Conservation (phyloP, 441 rosid species). For the Sinapis alba region DNA sequence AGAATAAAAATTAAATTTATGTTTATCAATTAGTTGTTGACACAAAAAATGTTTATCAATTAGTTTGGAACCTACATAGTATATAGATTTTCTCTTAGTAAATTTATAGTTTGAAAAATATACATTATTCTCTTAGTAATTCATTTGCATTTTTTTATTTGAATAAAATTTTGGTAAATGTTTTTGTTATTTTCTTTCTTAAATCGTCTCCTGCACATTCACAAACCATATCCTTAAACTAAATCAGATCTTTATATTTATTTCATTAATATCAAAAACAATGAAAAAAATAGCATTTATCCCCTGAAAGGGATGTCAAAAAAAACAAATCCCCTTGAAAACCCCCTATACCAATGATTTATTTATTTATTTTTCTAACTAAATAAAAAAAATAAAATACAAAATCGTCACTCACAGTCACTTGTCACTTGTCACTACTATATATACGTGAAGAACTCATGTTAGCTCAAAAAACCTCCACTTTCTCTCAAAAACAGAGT, state of each 20-base stretch:
- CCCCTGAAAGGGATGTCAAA: no score
- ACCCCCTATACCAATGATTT: not conserved
- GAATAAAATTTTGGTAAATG: not conserved
- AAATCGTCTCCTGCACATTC: constrained; percentile 11
- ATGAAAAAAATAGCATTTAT: no score
- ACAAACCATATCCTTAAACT: constrained; percentile 10
- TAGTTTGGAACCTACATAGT: constrained; percentile 24
- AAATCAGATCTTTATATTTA: not conserved
- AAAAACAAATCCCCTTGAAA: not conserved
- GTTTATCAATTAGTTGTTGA: no score
- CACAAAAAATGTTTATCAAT: not conserved
- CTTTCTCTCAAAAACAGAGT: no score
- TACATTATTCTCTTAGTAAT: not conserved
- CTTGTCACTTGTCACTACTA: no score
- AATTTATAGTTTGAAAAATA: not conserved
- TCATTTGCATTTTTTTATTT: not conserved
- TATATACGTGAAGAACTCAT: not conserved
- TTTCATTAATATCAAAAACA: not conserved
- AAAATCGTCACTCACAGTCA: not conserved
- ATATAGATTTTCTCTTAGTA: not conserved
- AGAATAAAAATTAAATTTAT: no score
- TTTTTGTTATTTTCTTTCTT: not conserved
- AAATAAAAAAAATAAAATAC: not conserved
- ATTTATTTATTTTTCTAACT: not conserved
- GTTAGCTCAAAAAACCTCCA: constrained; percentile 21